phyloP scores from a whole-genome alignment of 192 early-diverging fungal genomes.

The Entrophospora sp. region DNA sequence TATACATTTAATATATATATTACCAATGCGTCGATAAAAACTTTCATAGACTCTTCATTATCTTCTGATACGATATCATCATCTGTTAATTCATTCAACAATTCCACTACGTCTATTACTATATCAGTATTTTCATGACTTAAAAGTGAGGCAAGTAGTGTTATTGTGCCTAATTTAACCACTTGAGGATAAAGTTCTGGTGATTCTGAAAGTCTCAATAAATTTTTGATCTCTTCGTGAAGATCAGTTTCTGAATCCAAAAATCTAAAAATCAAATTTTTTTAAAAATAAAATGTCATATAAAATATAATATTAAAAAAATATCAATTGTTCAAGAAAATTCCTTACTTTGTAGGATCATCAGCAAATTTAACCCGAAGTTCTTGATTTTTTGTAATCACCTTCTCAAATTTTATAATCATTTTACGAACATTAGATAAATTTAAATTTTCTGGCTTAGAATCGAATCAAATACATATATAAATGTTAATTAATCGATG shows the following conservation, averaged over 20 bases:
- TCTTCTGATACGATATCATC: constrained; percentile 59
- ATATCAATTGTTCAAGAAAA: not conserved
- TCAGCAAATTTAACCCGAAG: constrained; percentile 71
- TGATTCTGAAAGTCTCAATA: constrained; percentile 66
- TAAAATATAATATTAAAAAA: not conserved
- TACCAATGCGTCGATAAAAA: constrained; percentile 62
- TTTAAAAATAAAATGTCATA: no score
- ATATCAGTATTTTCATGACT: constrained; percentile 96
- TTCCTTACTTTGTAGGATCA: constrained; percentile 52
- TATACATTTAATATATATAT: not conserved
- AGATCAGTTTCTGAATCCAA: constrained; percentile 94
- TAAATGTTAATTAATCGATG: no score
- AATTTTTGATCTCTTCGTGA: constrained; percentile 77
- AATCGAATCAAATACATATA: no score
- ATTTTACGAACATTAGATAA: constrained; percentile 57
- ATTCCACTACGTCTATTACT: constrained; percentile 67
- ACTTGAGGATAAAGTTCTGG: constrained; percentile 72
- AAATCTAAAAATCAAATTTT: constrained; percentile 41
- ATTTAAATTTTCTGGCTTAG: constrained; percentile 45
- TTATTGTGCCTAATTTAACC: constrained; percentile 55
- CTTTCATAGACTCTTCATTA: constrained; percentile 44
- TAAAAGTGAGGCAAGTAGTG: constrained; percentile 64
- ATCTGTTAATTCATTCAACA: constrained; percentile 87
- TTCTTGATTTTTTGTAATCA: constrained; percentile 81
- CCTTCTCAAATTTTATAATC: constrained; percentile 75